Percentiles rank a stretch among this genome's conserved stretches.
Evolutionary conservation across 495 filamentous ascomycete species (phyloP).

Genomic region (Xylaria scruposa): DNA sequence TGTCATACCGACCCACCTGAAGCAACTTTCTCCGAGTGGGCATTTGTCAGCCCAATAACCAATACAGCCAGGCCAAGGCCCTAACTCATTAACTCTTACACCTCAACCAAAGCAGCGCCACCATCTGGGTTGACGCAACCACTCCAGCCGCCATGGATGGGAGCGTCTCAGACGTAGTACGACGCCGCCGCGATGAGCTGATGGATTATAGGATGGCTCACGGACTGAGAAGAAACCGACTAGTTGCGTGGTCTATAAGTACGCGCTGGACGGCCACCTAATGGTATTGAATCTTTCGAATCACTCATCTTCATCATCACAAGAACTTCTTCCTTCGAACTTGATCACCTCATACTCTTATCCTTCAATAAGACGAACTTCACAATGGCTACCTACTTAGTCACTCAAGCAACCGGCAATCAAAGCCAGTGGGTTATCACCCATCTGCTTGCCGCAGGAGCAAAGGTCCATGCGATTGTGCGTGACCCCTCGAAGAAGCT

Average conservation of each 20-base stretch:
- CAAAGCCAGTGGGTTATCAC: conserved; percentile 51
- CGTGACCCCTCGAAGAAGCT: conserved; percentile 39
- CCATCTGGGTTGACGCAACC: neutral
- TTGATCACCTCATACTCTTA: neutral
- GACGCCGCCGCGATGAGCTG: neutral
- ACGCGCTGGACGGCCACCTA: neutral
- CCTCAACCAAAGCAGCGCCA: neutral
- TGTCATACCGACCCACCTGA: conserved; percentile 20
- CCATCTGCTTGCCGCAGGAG: conserved; percentile 44
- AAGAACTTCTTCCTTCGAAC: neutral
- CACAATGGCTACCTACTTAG: conserved; percentile 48
- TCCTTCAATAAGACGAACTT: conserved; percentile 5
- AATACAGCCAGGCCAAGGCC: too few species aligned
- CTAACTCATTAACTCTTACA: neutral
- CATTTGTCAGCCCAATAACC: conserved; percentile 19
- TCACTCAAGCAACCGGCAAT: conserved; percentile 56
- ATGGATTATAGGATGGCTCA: neutral
- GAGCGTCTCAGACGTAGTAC: neutral
- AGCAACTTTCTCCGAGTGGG: conserved; percentile 32
- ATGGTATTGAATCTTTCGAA: neutral
- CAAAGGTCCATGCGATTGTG: conserved; percentile 49
- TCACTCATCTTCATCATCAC: neutral
- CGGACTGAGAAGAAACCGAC: neutral
- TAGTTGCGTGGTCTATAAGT: conserved; percentile 10
- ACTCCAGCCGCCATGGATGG: neutral